Evolutionary conservation across 2,329 filamentous ascomycete genomes (phyloP), one percentile per base, ranked within the genome.

Genomic region (Rhinocladiella similis): DNA sequence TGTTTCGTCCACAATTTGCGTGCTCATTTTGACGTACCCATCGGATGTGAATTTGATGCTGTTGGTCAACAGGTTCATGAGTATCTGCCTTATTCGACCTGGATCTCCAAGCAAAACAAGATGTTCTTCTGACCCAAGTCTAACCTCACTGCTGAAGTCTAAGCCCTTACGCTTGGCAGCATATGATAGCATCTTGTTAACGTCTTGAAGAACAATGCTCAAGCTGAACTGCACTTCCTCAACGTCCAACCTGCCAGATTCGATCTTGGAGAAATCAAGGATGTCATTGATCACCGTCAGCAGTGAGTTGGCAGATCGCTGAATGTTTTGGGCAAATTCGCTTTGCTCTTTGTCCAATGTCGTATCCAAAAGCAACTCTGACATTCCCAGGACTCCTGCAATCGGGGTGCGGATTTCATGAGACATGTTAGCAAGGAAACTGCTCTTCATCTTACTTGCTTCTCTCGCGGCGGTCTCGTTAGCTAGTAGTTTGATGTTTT

Each of bases 261-360:
- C 89, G 1, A 91, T 86, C 69, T 92, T 92, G 7, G 88, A 91
- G 66, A 91, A 89, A 70, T 92, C 89, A 1, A 92, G 77, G 57
- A 92, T 92, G 65, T 93, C 89, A 66, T 92, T 92, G 72, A 92
- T 91, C 35, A 92, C 87, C 0, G 88, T 91, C 25, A 92, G 74
- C 1, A 92, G 75, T 9, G 86, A 87, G 60, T 90, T 91, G 0
- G 88, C 89, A 5, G 88, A 92, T 50, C 87, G 81, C 65, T 90
- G 86, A 5, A 93, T 90, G 59, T 90, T 91, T 63, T 90, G 87
- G 2, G 88, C 86, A 59, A 85, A 89, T 54, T 91, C 88, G 56
- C 81, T 79, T 66, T 91, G 87, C 63, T 91, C 88, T n/a, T 81
- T 77, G 51, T 85, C 80, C 20, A 92, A 72, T 14, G 83, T 73